Evolutionary conservation across 1,284 basidiomycete species (phyloP).

Genomic region (Cystobasidium pallidum): DNA sequence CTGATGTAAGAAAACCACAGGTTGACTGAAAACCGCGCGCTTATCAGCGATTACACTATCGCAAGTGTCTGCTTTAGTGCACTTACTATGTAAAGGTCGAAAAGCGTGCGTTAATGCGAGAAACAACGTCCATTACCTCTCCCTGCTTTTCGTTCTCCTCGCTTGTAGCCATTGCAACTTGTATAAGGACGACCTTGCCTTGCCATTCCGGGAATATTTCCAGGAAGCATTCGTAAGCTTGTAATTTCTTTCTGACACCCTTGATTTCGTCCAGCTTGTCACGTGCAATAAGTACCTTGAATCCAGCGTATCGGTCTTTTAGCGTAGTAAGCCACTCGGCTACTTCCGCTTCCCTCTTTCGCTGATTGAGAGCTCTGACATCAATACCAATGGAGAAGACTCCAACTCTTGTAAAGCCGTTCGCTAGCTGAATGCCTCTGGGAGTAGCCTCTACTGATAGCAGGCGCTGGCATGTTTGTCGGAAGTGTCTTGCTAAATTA

Average conservation of each 20-base stretch:
- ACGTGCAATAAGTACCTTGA: conserved; percentile 81
- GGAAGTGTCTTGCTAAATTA: conserved; percentile 35
- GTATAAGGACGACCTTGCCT: conserved; percentile 79
- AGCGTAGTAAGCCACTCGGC: conserved; percentile 76
- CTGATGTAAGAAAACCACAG: conserved; percentile 82
- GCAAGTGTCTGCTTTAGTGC: not conserved
- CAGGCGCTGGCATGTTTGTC: conserved; percentile 79
- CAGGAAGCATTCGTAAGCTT: conserved; percentile 80
- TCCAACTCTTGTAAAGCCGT: conserved; percentile 74
- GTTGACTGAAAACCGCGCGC: conserved; percentile 68
- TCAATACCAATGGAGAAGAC: conserved; percentile 91
- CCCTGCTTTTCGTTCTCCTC: conserved; percentile 74
- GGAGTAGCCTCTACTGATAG: conserved; percentile 78
- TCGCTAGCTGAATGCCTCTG: conserved; percentile 69
- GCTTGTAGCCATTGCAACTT: conserved; percentile 81
- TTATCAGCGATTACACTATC: not conserved
- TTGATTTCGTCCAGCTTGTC: conserved; percentile 87
- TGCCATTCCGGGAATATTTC: conserved; percentile 76
- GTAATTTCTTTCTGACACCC: conserved; percentile 79
- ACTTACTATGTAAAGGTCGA: conserved; percentile 60
- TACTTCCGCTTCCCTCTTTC: conserved; percentile 75
- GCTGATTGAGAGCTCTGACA: conserved; percentile 68
- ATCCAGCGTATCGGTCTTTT: conserved; percentile 75
- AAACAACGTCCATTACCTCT: conserved; percentile 73
- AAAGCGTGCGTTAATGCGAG: conserved; percentile 79